Conservation (phyloP, 2,329 filamentous ascomycete genomes). For the Tothia fuscella region DNA sequence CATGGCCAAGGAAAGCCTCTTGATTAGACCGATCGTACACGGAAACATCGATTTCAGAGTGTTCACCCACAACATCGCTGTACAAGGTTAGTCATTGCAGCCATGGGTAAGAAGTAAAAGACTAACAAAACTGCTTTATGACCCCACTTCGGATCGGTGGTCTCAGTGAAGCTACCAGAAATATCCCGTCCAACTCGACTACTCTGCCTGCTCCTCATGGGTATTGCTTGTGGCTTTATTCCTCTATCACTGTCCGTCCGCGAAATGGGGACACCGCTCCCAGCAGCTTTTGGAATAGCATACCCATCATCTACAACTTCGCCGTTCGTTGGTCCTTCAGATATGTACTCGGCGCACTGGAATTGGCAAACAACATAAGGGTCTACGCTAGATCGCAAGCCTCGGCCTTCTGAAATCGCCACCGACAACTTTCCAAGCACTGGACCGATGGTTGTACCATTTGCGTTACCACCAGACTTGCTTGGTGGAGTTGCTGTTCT, state of each 20-base stretch:
- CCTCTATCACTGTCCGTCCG: conserved; percentile 62
- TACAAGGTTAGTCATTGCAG: conserved; percentile 3
- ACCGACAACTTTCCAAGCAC: conserved; percentile 83
- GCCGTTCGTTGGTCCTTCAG: conserved; percentile 63
- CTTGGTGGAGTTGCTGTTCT: conserved; percentile 19
- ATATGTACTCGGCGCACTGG: conserved; percentile 93
- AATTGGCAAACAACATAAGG: conserved; percentile 96
- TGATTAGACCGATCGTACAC: conserved; percentile 79
- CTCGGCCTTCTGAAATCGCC: conserved; percentile 75
- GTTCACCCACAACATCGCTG: conserved; percentile 85
- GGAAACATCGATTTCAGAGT: conserved; percentile 83
- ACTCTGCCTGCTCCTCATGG: conserved; percentile 92
- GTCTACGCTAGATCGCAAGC: conserved; percentile 68
- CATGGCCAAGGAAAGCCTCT: conserved; percentile 85
- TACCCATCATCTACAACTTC: conserved; percentile 16
- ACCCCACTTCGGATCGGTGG: conserved; percentile 88
- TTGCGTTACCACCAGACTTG: conserved; percentile 19
- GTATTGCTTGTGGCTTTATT: conserved; percentile 81
- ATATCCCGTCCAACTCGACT: conserved; percentile 63
- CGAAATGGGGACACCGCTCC: conserved; percentile 36
- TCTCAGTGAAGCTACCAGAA: conserved; percentile 38
- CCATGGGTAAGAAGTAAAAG: conserved; percentile 6
- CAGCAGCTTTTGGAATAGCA: background rate
- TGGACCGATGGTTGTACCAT: conserved; percentile 53
- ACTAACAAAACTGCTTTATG: conserved; percentile 90